A percentile compares a stretch with the other conserved stretches of the same genome.
Evolutionary conservation across 495 filamentous ascomycete species (phyloP).

Genomic region (Aspergillus nidulans): DNA sequence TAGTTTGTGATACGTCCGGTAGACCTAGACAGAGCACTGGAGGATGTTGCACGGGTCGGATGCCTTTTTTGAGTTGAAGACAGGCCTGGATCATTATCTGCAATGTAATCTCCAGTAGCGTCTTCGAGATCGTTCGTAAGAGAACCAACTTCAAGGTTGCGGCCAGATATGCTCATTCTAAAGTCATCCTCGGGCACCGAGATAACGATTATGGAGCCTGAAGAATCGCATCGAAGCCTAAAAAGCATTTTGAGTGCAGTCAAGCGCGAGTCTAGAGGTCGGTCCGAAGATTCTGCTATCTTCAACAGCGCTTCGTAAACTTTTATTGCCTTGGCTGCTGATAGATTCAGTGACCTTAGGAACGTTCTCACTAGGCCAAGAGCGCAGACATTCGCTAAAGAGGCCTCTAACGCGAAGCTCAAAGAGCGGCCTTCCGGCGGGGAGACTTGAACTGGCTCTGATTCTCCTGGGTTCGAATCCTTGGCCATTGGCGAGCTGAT

Average conservation of each 20-base stretch:
- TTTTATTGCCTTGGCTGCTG: slow-evolving; percentile 34
- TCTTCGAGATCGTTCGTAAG: slow-evolving; percentile 27
- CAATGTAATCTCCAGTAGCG: slow-evolving; percentile 17
- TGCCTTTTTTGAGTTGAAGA: slow-evolving; percentile 18
- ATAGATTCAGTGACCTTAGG: slow-evolving; percentile 38
- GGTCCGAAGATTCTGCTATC: slow-evolving; percentile 36
- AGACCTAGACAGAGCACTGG: slow-evolving; percentile 24
- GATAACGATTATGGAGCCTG: slow-evolving; percentile 64
- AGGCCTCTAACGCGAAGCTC: slow-evolving; percentile 32
- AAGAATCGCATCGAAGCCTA: slow-evolving; percentile 74
- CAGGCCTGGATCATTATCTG: slow-evolving; percentile 24
- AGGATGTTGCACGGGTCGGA: slow-evolving; percentile 21
- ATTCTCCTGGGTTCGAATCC: slow-evolving; percentile 25
- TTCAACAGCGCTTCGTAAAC: slow-evolving; percentile 36
- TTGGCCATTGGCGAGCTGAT: slow-evolving; percentile 35
- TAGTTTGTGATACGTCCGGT: slow-evolving; percentile 26
- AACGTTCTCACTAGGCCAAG: slow-evolving; percentile 43
- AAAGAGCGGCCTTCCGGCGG: slow-evolving; percentile 31
- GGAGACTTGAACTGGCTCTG: slow-evolving; percentile 15
- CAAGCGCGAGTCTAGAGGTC: slow-evolving; percentile 63
- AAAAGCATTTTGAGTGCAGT: slow-evolving; percentile 81
- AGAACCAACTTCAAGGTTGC: slow-evolving; percentile 49
- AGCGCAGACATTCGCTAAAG: slow-evolving; percentile 40
- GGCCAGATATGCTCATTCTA: slow-evolving; percentile 65
- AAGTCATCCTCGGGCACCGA: slow-evolving; percentile 61